Evolutionary conservation across 768 basidiomycete genomes (phyloP).

Genomic region (Hygrophoropsis aurantiaca): DNA sequence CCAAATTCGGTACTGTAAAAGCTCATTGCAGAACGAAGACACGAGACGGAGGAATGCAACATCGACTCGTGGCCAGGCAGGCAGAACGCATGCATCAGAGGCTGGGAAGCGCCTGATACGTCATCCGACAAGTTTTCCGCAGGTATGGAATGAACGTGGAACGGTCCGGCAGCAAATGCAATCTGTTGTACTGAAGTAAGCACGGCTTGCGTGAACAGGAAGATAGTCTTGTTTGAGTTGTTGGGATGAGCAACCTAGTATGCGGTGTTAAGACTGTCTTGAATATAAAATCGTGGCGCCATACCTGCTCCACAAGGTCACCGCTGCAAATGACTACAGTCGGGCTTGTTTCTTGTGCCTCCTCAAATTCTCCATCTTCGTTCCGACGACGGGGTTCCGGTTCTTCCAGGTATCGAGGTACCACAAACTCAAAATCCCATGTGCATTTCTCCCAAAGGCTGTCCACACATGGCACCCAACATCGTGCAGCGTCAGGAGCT

Average conservation of each 20-base stretch:
- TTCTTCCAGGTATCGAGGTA: conserved; percentile 80
- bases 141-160: conserved; percentile 73
- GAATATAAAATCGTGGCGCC: conserved; percentile 15
- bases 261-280: conserved; percentile 8
- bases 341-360: conserved; percentile 60
- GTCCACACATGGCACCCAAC: conserved; percentile 98
- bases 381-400: conserved; percentile 33
- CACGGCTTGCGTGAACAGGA: conserved; percentile 83
- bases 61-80: conserved; percentile 81
- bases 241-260: conserved; percentile 86
- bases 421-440: conserved; percentile 97
- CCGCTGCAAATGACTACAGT: conserved; percentile 93
- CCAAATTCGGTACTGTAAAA: conserved; percentile 92
- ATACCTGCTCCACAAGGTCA: conserved; percentile 90
- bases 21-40: conserved; percentile 86
- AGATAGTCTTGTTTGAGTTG: conserved; percentile 92
- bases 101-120: conserved; percentile 60
- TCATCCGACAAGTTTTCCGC: conserved; percentile 61
- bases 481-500: conserved; percentile 87
- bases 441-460: conserved; percentile 94
- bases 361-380: conserved; percentile 42
- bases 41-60: conserved; percentile 67
- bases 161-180: conserved; percentile 94
- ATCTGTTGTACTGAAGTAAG: conserved; percentile 96
- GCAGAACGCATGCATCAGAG: conserved; percentile 88